phyloP scores from a whole-genome alignment of 73 alveolate genomes.

The Breviolum minutum region DNA sequence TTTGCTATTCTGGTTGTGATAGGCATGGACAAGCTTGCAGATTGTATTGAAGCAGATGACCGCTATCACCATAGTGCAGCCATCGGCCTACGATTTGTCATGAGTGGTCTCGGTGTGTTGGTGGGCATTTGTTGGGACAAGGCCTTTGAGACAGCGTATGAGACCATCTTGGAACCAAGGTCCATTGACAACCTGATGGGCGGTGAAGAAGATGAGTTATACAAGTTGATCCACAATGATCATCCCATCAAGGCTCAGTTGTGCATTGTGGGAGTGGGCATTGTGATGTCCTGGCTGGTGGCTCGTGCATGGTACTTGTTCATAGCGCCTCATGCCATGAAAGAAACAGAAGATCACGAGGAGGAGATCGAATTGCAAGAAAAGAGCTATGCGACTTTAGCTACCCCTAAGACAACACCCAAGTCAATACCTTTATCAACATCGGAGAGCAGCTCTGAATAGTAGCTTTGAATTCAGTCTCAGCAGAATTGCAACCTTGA shows the following conservation, averaged over 20 bases:
- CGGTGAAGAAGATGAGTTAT: too few relatives aligned
- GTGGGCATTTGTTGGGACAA: constrained; percentile 59
- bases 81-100: background rate
- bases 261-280: background rate
- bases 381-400: background rate
- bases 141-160: constrained; percentile 53
- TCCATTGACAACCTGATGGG: background rate
- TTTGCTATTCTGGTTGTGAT: background rate
- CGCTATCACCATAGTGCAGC: background rate
- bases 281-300: background rate
- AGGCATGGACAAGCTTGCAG: background rate
- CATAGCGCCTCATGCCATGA: constrained; percentile 43
- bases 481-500: too few relatives aligned
- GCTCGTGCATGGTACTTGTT: background rate
- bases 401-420: background rate
- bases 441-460: too few relatives aligned
- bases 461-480: too few relatives aligned
- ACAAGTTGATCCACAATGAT: background rate
- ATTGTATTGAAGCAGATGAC: background rate
- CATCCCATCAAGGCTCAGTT: background rate
- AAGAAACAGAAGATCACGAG: background rate
- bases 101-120: constrained; percentile 51
- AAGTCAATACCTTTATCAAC: too few relatives aligned
- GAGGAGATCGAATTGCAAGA: background rate
- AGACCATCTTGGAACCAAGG: background rate